Base-by-base conservation (phyloP, 495 filamentous ascomycete species). In the Physcia stellaris region DNA sequence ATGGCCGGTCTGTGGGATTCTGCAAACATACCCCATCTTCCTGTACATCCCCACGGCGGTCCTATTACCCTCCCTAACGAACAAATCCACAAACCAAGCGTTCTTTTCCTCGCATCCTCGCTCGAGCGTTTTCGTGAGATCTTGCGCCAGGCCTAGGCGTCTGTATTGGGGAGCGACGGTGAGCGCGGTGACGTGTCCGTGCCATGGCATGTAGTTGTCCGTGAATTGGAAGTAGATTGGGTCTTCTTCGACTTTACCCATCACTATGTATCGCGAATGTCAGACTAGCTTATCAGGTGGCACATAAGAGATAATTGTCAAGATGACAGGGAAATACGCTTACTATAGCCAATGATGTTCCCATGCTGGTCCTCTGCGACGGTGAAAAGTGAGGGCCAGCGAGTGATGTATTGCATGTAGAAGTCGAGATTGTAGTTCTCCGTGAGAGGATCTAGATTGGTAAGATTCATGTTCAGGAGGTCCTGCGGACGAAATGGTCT, bases 341-440 rank as follows among this genome's bases (percentile, higher is more conserved):
- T 73, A 94, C 90, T 92, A 55, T 96, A 98, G 19, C 79, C 90
- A 33, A 92, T 83, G 23, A 95, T 83, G 41, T 84, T 80, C 4
- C 85, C 86, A 28, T 73, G 62, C 29, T 71, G 70, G 37, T 84
- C 81, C 54, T 94, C 82, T 32, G 92, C 80, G 13, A 84, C 79
- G 47, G 76, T 83, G 61, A 94, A 95, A 18, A 96, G 74, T 2
- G 85, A 78, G 0, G 90, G 90, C 90, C 90, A 98, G 61, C 81
- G 83, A 36, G 82, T 84, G 9, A 94, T 71, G 59, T 98, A 96
- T 39, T 88, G 82, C 26, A 94, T 70, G 63, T 98, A 98, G 67
- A 95, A 98, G 42, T 77, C 73, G 41, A 94, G 70, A 56, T 88
- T 83, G 61, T 95, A 98, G 46, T 90, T 98, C 60, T 98, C 90